Percentiles rank a stretch among this genome's conserved stretches.
These are phyloP conservation scores for Pseudoturritis turrita DNA, from an alignment of 345 rosid genomes.

Conservation along the genomic window DNA sequence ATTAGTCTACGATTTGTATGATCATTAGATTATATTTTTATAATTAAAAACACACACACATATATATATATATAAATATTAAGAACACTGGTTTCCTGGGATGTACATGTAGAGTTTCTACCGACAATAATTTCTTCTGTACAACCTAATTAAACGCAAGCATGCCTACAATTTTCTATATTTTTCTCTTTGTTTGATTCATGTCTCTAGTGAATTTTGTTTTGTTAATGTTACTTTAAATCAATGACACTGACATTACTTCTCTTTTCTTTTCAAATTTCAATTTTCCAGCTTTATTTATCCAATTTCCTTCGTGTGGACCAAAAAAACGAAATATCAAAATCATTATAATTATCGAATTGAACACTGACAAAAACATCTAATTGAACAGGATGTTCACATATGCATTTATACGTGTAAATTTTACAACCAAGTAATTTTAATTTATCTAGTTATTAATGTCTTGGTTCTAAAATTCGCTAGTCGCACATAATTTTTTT, in stretches of 20 bases:
- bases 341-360: slow-evolving; percentile 17
- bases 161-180: neutral
- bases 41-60: too few relatives aligned
- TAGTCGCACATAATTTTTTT: neutral
- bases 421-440: slow-evolving; percentile 18
- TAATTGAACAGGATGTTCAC: slow-evolving; percentile 14
- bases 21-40: neutral
- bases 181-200: slow-evolving; percentile 8
- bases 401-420: slow-evolving; percentile 29
- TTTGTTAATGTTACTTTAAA: slow-evolving; percentile 26
- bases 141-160: slow-evolving; percentile 14
- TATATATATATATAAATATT: neutral
- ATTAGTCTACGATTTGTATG: neutral
- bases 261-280: slow-evolving; percentile 20
- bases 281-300: slow-evolving; percentile 11
- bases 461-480: neutral
- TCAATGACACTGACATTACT: slow-evolving; percentile 24
- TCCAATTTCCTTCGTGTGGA: slow-evolving; percentile 32
- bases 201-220: slow-evolving; percentile 15
- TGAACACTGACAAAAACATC: slow-evolving; percentile 20
- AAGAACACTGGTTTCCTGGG: neutral
- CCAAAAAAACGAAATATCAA: slow-evolving; percentile 20
- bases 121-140: neutral
- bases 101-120: neutral
- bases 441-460: neutral